These are phyloP conservation scores for Spathaspora passalidarum DNA, from an alignment of 805 yeast species.

Conservation along the genomic window DNA sequence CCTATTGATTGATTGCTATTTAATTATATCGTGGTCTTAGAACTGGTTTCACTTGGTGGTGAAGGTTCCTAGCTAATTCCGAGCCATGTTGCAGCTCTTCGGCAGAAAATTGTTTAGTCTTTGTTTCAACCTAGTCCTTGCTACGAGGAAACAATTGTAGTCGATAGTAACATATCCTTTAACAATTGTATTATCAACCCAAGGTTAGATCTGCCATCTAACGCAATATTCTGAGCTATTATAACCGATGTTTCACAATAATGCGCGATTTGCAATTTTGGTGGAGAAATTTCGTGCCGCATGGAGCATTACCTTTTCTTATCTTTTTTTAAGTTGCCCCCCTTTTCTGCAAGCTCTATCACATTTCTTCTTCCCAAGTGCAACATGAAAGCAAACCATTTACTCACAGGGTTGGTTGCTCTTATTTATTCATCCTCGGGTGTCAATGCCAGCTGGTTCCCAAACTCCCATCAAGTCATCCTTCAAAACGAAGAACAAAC, in stretches of 20 bases:
- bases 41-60: no score
- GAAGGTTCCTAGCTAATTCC: no score
- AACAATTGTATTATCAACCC: no score
- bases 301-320: not conserved
- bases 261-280: not conserved
- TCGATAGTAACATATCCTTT: no score
- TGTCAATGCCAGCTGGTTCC: slow-evolving; percentile 1
- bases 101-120: no score
- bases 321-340: not conserved
- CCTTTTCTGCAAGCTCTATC: not conserved
- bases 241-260: not conserved
- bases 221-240: no score
- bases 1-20: no score
- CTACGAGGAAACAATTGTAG: no score
- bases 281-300: not conserved
- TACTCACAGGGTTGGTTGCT: slow-evolving; percentile 2
- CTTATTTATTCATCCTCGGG: slow-evolving; percentile 1
- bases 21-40: no score
- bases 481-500: not conserved
- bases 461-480: slow-evolving; percentile 1
- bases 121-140: no score
- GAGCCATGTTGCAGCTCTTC: no score
- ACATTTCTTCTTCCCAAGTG: no score
- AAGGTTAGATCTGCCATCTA: not conserved
- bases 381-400: slow-evolving; percentile 4